Percentiles rank a stretch among this genome's conserved stretches.
phyloP scores from a whole-genome alignment of 2,329 filamentous ascomycete species.

The Phialemoniopsis sp. region DNA sequence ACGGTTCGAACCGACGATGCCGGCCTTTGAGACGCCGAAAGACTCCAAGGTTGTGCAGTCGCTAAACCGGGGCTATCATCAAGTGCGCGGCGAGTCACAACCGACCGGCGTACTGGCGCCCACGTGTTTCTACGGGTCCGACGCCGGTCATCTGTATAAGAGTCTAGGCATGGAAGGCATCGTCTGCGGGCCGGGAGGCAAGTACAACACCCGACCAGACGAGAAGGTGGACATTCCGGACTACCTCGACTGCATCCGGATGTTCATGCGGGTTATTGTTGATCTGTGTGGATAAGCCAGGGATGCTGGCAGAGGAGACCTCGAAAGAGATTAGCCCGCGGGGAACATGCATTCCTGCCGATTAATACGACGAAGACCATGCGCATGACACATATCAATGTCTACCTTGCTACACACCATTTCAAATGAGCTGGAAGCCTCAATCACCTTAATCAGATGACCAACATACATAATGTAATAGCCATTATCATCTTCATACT shows the following conservation, averaged over 20 bases:
- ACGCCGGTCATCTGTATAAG: conserved; percentile 18
- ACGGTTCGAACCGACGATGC: conserved; percentile 16
- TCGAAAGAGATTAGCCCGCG: not conserved
- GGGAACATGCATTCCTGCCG: too few species aligned
- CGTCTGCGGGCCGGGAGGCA: conserved; percentile 18
- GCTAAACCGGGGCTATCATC: conserved; percentile 14
- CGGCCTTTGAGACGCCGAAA: conserved; percentile 14
- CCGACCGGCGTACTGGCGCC: conserved; percentile 17
- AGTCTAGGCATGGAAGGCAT: conserved; percentile 17
- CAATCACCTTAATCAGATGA: too few species aligned
- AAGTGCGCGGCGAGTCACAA: conserved; percentile 11
- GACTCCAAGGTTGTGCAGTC: conserved; percentile 12
- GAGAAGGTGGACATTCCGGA: conserved; percentile 19
- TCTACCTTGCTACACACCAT: too few species aligned
- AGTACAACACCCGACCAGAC: conserved; percentile 18
- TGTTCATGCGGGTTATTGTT: conserved; percentile 19
- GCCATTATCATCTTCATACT: too few species aligned
- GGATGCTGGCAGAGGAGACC: too few species aligned
- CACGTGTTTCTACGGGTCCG: conserved; percentile 19
- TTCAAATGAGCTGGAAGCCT: too few species aligned
- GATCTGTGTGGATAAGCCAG: conserved; percentile 15
- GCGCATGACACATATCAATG: too few species aligned
- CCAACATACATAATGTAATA: too few species aligned
- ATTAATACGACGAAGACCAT: too few species aligned
- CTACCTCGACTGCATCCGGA: conserved; percentile 17